Evolutionary conservation across 2,329 filamentous ascomycete species (phyloP), one percentile per base, ranked within the genome.

Genomic region (Colletotrichum sp.): DNA sequence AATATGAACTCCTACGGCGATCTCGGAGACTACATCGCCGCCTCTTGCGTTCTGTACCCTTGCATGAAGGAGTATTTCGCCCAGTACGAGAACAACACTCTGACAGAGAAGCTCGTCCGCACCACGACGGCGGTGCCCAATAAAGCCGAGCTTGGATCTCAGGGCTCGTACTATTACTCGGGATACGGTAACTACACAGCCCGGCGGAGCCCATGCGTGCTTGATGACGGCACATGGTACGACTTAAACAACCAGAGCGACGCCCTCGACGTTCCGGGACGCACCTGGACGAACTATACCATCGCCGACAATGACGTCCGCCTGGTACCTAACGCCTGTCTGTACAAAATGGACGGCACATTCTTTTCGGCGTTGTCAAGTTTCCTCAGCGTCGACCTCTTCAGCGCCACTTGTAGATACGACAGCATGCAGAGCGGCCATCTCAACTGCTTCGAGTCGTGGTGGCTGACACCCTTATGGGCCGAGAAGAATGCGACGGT

Each of bases 401-500:
- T 76, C 6, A 76, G 16, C 39, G 70, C 39, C 2, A 49, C 55
- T 26, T 76, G 73, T 32, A 21, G 8, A 9, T 76, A 76, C 44
- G 64, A 76, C 63, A 12, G 8, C 10, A 72, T 76, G 63, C 73
- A 76, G 69, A 72, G 69, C 32, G 73, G 73, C 16, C 73, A 73
- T 16, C 36, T 76, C 63, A 64, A 76, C 73, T 76, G 73, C 69
- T 24, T 6, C 36, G 28, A 32, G 12, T 26, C 39, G 6, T 76
- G 73, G 73, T 76, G 73, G 73, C 69, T 76, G n/a, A 73, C 69
- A 4, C 63, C 73, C 5, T 16, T 76, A 1, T 76, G 73, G 73
- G 55, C 63, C 26, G 63, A 76, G 24, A 64, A 63, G 28, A 76
- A 76, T 63, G 73, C 73, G 8, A 76, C 73, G 12, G 55, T 49